Base-by-base conservation (phyloP, 805 yeast genomes). In the Suhomyces emberorum region DNA sequence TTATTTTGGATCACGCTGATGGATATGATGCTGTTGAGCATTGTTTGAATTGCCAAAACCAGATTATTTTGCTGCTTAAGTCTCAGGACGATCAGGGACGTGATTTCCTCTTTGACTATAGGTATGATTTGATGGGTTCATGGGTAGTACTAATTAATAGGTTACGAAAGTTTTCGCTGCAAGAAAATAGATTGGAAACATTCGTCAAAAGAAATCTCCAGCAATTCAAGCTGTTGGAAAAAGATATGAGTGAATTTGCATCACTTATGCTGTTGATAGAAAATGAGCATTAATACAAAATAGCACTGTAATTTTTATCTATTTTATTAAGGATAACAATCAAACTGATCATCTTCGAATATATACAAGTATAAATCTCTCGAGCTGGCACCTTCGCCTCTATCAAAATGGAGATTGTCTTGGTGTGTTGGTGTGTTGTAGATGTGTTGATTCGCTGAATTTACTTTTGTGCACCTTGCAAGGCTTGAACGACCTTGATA, bases 401-500 rank as follows among this genome's bases (percentile, higher is more conserved):
- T n/a, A n/a, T n/a, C n/a, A n/a, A n/a, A n/a, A n/a, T n/a, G n/a
- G n/a, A n/a, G n/a, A n/a, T n/a, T n/a, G n/a, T n/a, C n/a, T n/a
- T n/a, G n/a, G n/a, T n/a, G n/a, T n/a, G n/a, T n/a, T n/a, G n/a
- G n/a, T n/a, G n/a, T n/a, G n/a, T n/a, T n/a, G n/a, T n/a, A n/a
- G n/a, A n/a, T n/a, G n/a, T n/a, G n/a, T n/a, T n/a, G n/a, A 29
- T 29, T 21, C n/a, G 12, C 15, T n/a, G 7, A 5, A 19, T 15
- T 23, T 23, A 35, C 26, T 36, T 36, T 21, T 30, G 35, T 12
- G 34, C 35, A 15, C 58, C 63, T 49, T 67, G 71, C 43, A 67
- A 60, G 2, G 69, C 60, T 43, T 83, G 80, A 14, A 89, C 95
- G 34, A 89, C 82, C 63, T 81, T 77, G 57, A 85, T 82, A 60